phyloP scores from a whole-genome alignment of 371 early-diverging fungal species.

The Mortierella sp. region DNA sequence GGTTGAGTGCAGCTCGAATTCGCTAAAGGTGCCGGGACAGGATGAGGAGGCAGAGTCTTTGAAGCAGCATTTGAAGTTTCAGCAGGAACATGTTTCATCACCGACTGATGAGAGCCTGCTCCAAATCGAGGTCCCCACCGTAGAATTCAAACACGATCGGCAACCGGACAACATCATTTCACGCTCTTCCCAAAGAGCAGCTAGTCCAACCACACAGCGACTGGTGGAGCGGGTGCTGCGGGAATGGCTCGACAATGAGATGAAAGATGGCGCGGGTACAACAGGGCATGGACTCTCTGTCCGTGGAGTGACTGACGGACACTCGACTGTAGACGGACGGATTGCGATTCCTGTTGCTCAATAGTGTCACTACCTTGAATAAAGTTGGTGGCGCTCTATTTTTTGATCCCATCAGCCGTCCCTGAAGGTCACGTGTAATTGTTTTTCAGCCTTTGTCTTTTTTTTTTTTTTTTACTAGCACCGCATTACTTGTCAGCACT shows the following conservation, averaged over 20 bases:
- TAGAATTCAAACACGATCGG: background rate
- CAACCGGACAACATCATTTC: background rate
- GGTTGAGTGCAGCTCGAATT: constrained; percentile 11
- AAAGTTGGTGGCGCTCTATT: constrained; percentile 4
- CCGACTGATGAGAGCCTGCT: background rate
- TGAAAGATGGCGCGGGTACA: constrained; percentile 39
- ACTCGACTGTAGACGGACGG: background rate
- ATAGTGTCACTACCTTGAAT: background rate
- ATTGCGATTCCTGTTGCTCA: constrained; percentile 25
- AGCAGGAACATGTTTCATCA: constrained; percentile 4
- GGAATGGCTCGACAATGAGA: constrained; percentile 62
- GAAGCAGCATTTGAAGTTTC: background rate
- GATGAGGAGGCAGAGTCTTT: constrained; percentile 12
- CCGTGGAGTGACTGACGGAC: constrained; percentile 34
- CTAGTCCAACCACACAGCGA: constrained; percentile 48
- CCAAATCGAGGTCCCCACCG: background rate
- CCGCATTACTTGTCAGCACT: background rate
- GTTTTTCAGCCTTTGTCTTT: background rate
- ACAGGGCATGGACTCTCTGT: constrained; percentile 36
- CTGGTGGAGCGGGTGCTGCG: constrained; percentile 64
- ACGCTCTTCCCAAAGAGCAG: constrained; percentile 5
- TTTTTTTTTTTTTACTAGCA: background rate
- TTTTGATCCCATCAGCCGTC: background rate
- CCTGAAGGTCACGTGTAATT: constrained; percentile 10
- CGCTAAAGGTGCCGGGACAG: constrained; percentile 28